Conservation (phyloP, 2,329 filamentous ascomycete genomes). For the Lecanicillium sp. region DNA sequence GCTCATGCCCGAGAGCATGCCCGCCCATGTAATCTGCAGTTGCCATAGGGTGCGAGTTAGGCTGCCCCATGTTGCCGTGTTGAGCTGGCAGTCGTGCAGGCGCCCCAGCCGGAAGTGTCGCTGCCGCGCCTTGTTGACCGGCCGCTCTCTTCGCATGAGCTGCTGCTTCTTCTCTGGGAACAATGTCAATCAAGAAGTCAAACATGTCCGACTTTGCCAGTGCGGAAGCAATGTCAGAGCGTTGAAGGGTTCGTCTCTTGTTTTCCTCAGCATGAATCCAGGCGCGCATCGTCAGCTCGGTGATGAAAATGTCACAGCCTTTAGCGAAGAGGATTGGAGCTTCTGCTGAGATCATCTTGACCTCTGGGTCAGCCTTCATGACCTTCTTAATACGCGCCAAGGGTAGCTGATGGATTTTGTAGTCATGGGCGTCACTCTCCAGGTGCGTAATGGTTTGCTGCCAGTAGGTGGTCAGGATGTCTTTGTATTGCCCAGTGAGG, state of each 20-base stretch:
- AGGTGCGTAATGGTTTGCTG: constrained; percentile 96
- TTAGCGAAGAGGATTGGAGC: constrained; percentile 97
- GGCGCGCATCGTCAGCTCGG: constrained; percentile 95
- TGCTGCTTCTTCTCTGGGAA: constrained; percentile 87
- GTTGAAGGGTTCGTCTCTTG: constrained; percentile 89
- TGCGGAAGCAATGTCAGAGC: constrained; percentile 92
- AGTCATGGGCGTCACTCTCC: constrained; percentile 92
- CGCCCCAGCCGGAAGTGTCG: constrained; percentile 38
- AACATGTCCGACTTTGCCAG: constrained; percentile 99
- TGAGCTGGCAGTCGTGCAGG: constrained; percentile 41
- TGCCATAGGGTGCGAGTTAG: constrained; percentile 49
- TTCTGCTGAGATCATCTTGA: constrained; percentile 99
- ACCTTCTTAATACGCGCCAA: constrained; percentile 99
- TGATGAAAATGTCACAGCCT: constrained; percentile 98
- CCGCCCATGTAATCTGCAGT: constrained; percentile 55
- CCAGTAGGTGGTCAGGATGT: constrained; percentile 98
- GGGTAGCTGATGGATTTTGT: constrained; percentile 94
- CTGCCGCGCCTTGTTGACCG: constrained; percentile 36
- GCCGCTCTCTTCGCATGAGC: constrained; percentile 72
- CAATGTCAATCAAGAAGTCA: constrained; percentile 98
- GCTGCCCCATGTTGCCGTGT: constrained; percentile 40
- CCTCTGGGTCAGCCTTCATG: constrained; percentile 98
- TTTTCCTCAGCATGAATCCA: constrained; percentile 99
- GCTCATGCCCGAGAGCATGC: constrained; percentile 57
- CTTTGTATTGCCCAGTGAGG: constrained; percentile 83